phyloP scores from a whole-genome alignment of 73 alveolate genomes.

The Durusdinium trenchii region DNA sequence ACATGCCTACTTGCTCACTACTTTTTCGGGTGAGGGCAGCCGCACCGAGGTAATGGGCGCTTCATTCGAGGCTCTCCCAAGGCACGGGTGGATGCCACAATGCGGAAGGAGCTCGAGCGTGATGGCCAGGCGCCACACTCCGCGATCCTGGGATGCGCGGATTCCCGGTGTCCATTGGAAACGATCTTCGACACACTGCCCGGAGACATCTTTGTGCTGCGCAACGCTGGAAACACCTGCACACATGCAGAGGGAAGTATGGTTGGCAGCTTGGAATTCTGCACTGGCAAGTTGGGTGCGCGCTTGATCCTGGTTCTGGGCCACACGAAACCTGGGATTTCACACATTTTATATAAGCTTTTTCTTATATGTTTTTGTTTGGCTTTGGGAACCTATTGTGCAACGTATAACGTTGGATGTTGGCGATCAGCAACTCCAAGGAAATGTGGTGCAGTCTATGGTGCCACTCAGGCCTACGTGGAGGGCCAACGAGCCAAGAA shows the following conservation, averaged over 20 bases:
- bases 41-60: neutral
- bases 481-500: neutral
- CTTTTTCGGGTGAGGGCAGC: too few relatives aligned
- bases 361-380: too few relatives aligned
- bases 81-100: neutral
- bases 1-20: too few relatives aligned
- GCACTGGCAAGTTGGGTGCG: constrained; percentile 8
- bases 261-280: constrained; percentile 55
- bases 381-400: too few relatives aligned
- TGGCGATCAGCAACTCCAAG: too few relatives aligned
- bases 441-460: constrained; percentile 1
- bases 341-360: too few relatives aligned
- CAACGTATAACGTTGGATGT: too few relatives aligned
- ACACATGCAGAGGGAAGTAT: constrained; percentile 29
- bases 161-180: constrained; percentile 8
- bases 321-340: too few relatives aligned
- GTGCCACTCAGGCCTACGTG: constrained; percentile 17
- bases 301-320: constrained; percentile 61
- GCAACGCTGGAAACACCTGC: constrained; percentile 47
- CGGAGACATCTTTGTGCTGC: constrained; percentile 43
- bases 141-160: constrained; percentile 12
- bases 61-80: neutral
- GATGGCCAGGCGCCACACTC: neutral
- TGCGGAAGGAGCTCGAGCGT: neutral
- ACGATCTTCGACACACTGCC: neutral